Evolutionary conservation across 306 rosid species (phyloP).

Genomic region (Benincasa hispida): DNA sequence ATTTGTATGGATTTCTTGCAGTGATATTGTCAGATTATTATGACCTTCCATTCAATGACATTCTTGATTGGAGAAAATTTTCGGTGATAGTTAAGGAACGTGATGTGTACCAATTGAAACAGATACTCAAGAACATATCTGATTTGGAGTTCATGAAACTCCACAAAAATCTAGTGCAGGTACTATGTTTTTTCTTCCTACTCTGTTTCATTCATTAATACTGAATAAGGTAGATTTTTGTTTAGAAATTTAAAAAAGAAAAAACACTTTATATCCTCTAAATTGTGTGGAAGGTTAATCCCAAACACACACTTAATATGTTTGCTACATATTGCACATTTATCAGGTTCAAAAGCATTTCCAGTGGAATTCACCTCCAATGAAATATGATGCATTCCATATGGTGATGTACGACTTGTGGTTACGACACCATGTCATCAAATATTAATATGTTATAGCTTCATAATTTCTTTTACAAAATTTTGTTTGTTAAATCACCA

Average conservation of each 20-base stretch:
- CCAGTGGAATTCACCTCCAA: constrained; percentile 89
- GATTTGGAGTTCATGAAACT: constrained; percentile 50
- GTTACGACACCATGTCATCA: constrained; percentile 73
- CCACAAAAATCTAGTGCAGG: constrained; percentile 70
- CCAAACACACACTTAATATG: background rate
- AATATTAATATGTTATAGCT: constrained; percentile 36
- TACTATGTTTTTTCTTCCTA: constrained; percentile 1
- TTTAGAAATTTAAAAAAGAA: no score
- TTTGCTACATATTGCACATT: constrained; percentile 8
- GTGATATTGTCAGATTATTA: constrained; percentile 88
- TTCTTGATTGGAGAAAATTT: constrained; percentile 84
- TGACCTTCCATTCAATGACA: constrained; percentile 91
- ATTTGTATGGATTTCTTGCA: constrained; percentile 31
- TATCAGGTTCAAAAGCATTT: constrained; percentile 85
- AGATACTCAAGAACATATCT: constrained; percentile 63
- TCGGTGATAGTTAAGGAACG: constrained; percentile 65
- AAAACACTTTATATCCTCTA: background rate
- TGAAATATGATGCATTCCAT: constrained; percentile 70
- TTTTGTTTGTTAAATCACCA: constrained; percentile 23
- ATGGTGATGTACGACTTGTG: constrained; percentile 97
- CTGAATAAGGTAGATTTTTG: no score
- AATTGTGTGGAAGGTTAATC: background rate
- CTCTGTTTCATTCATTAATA: background rate
- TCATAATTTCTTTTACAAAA: constrained; percentile 16
- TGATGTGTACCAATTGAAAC: constrained; percentile 77